phyloP scores from a whole-genome alignment of 441 rosid species.

The Adansonia grandidieri region DNA sequence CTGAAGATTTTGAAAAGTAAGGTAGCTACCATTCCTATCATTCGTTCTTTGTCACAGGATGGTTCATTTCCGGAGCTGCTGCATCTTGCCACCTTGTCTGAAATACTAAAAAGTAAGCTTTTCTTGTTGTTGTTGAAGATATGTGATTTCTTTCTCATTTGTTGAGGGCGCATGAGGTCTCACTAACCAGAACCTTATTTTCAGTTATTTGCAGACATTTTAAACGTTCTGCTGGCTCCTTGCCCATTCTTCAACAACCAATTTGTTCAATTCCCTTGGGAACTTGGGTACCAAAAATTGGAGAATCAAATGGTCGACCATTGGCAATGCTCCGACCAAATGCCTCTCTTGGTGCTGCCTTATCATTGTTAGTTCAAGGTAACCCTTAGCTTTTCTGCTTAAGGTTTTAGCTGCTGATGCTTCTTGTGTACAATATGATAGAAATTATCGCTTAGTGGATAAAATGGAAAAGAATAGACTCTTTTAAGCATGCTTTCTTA shows the following conservation, averaged over 20 bases:
- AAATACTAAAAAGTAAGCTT: slow-evolving; percentile 67
- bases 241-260: slow-evolving; percentile 76
- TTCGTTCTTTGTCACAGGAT: slow-evolving; percentile 57
- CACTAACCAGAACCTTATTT: slow-evolving; percentile 28
- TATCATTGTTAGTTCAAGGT: slow-evolving; percentile 74
- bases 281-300: slow-evolving; percentile 74
- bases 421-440: not conserved
- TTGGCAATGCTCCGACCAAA: slow-evolving; percentile 62
- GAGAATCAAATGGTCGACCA: slow-evolving; percentile 59
- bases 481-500: not conserved
- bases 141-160: not conserved
- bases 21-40: slow-evolving; percentile 72
- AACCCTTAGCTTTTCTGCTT: slow-evolving; percentile 5
- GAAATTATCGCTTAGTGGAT: not conserved
- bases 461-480: not conserved
- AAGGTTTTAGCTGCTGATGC: slow-evolving; percentile 10
- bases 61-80: slow-evolving; percentile 69
- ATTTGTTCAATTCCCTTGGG: slow-evolving; percentile 65
- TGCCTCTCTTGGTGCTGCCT: slow-evolving; percentile 67
- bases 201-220: slow-evolving; percentile 80
- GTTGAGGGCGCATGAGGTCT: slow-evolving; percentile 8
- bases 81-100: slow-evolving; percentile 75
- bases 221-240: slow-evolving; percentile 64
- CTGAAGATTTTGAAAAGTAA: slow-evolving; percentile 62
- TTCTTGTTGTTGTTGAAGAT: slow-evolving; percentile 32